Percentiles rank a stretch among this genome's conserved stretches.
Conservation (phyloP, 495 filamentous ascomycete genomes). For the Penicillium lividum region DNA sequence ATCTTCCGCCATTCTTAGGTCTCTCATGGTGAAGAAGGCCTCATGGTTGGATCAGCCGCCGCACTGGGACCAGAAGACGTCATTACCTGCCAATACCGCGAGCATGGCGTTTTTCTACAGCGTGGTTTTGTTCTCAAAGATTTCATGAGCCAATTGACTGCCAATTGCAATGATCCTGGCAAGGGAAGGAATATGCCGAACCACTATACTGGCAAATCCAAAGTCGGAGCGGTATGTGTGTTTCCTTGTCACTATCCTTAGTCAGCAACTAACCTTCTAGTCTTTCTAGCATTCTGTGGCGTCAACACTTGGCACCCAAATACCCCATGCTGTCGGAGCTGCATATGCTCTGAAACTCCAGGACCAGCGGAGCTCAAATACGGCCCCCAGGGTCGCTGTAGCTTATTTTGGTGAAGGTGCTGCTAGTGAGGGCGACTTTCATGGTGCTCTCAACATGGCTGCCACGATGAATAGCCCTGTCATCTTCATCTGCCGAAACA, state of each 20-base stretch:
- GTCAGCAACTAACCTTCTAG: too few species aligned
- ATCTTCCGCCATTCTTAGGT: constrained; percentile 42
- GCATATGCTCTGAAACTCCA: constrained; percentile 90
- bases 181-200: constrained; percentile 92
- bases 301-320: constrained; percentile 84
- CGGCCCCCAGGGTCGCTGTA: constrained; percentile 65
- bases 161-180: constrained; percentile 75
- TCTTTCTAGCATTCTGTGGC: constrained; percentile 77
- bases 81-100: constrained; percentile 87
- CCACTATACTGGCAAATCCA: constrained; percentile 72
- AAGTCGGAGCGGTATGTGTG: constrained; percentile 3
- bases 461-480: constrained; percentile 85
- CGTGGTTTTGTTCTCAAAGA: constrained; percentile 78
- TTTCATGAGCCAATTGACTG: constrained; percentile 92
- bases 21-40: constrained; percentile 88
- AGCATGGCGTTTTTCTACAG: constrained; percentile 81
- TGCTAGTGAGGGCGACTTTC: constrained; percentile 94
- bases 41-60: constrained; percentile 78
- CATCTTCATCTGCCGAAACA: constrained; percentile 92
- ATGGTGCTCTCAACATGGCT: constrained; percentile 89
- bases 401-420: constrained; percentile 95
- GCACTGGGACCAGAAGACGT: constrained; percentile 79
- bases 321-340: constrained; percentile 86
- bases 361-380: constrained; percentile 63
- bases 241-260: too few species aligned